Base-by-base conservation (phyloP, 192 early-diverging fungal genomes). In the Ambispora gerdemannii region DNA sequence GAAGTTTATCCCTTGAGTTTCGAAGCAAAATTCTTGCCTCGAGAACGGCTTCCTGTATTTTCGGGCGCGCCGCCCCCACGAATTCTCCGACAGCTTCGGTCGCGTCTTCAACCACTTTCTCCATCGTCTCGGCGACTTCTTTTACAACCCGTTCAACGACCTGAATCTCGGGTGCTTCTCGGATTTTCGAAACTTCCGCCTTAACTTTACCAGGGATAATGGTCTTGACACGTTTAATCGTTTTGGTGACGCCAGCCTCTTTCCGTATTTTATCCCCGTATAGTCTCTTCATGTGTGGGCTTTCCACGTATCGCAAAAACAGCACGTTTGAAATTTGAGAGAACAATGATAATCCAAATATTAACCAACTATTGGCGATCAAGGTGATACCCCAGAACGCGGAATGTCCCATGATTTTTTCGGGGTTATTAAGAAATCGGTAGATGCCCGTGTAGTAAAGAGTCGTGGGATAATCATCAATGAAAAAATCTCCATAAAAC, bases 401-500 rank as follows among this genome's bases (percentile, higher is more conserved):
- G 24, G 93, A 91, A 63, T 92, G 92, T n/a, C 92, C 94, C 69
- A 97, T 91, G 38, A 97, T 85, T 76, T 93, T 91, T 56, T 94
- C 92, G 10, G 96, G 95, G 78, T 97, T 93, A 77, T 98, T 94
- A 25, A 97, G 80, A 62, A 92, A 98, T 75, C 82, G 74, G 62
- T 67, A 98, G 61, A 97, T 89, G 24, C 96, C 96, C 28, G 89
- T 94, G 77, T 96, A 96, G 63, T 90, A 86, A 25, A 90, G 81
- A 61, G 86, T 86, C 62, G 80, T 80, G 33, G 87, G 83, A 13
- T 89, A 81, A 30, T 90, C 87, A 75, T 93, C 93, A 60, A 95
- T 86, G 81, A 98, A 96, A 72, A 96, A 96, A 73, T 97, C 96
- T 52, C 93, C 95, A 75, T 97, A 97, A 80, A 98, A 98, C 95